phyloP scores from a whole-genome alignment of 2,329 filamentous ascomycete species.

The Neoscytalidium dimidiatum region DNA sequence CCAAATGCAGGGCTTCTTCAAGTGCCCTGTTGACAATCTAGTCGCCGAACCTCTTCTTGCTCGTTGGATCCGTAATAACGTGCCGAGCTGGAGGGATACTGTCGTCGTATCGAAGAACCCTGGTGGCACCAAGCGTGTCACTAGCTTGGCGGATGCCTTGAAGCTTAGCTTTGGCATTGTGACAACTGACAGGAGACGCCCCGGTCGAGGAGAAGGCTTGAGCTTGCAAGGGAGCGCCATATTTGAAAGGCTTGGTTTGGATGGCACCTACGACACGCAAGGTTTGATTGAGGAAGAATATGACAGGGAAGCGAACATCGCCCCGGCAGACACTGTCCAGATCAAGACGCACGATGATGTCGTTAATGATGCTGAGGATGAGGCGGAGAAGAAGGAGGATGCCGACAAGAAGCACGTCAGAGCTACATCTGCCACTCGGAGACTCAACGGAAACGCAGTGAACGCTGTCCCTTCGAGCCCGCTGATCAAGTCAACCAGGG shows the following conservation, averaged over 20 bases:
- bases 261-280: conserved; percentile 44
- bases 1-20: conserved; percentile 99
- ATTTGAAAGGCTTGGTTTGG: conserved; percentile 51
- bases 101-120: conserved; percentile 99
- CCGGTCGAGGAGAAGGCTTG: conserved; percentile 49
- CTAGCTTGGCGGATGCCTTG: conserved; percentile 89
- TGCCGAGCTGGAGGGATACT: conserved; percentile 83
- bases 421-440: not conserved
- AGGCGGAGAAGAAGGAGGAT: conserved; percentile 3
- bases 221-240: conserved; percentile 70
- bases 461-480: conserved; percentile 17
- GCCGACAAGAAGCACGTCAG: not conserved
- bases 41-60: conserved; percentile 94
- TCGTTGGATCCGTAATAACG: conserved; percentile 90
- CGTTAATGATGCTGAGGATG: conserved; percentile 28
- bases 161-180: conserved; percentile 99
- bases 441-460: conserved; percentile 7
- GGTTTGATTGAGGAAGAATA: conserved; percentile 33
- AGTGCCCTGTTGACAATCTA: conserved; percentile 94
- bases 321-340: conserved; percentile 23
- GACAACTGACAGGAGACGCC: conserved; percentile 71
- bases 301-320: conserved; percentile 38
- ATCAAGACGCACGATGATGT: not conserved
- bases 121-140: conserved; percentile 94
- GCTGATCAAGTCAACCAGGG: conserved; percentile 21